These are phyloP conservation scores for Thymus quinquecostatus DNA, from an alignment of 257 asterid species.

Conservation along the genomic window DNA sequence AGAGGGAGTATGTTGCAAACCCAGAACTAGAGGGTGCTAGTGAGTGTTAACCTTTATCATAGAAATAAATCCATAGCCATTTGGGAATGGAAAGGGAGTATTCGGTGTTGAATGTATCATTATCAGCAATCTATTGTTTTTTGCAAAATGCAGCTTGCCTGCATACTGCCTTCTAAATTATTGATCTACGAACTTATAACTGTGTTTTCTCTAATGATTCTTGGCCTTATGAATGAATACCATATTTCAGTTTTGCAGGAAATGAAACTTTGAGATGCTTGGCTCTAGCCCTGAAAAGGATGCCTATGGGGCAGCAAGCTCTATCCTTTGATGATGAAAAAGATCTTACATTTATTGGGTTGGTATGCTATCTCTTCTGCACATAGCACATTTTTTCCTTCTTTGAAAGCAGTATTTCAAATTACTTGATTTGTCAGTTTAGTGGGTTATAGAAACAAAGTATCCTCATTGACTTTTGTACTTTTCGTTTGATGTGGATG, in stretches of 20 bases:
- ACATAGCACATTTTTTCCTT: constrained; percentile 28
- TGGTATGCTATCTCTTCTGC: constrained; percentile 89
- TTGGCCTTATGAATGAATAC: constrained; percentile 29
- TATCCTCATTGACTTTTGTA: constrained; percentile 23
- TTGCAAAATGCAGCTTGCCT: constrained; percentile 7
- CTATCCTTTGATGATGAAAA: constrained; percentile 86
- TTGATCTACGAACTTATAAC: constrained; percentile 14
- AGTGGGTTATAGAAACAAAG: constrained; percentile 6
- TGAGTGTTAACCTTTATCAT: background rate
- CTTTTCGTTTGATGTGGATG: constrained; percentile 19
- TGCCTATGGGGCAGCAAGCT: constrained; percentile 85
- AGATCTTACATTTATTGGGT: constrained; percentile 99
- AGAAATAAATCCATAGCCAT: constrained; percentile 16
- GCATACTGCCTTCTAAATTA: constrained; percentile 6
- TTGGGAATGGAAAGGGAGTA: constrained; percentile 8
- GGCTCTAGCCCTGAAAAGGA: constrained; percentile 91
- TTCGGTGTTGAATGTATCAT: constrained; percentile 21
- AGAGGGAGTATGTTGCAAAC: background rate
- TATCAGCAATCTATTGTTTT: constrained; percentile 1
- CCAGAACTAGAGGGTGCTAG: background rate
- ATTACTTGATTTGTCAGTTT: constrained; percentile 29
- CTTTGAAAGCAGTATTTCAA: constrained; percentile 21
- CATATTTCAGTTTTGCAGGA: constrained; percentile 86
- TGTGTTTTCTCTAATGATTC: constrained; percentile 11
- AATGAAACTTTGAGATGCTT: constrained; percentile 93